Conservation (phyloP, 768 basidiomycete species). For the Cyathus striatus region DNA sequence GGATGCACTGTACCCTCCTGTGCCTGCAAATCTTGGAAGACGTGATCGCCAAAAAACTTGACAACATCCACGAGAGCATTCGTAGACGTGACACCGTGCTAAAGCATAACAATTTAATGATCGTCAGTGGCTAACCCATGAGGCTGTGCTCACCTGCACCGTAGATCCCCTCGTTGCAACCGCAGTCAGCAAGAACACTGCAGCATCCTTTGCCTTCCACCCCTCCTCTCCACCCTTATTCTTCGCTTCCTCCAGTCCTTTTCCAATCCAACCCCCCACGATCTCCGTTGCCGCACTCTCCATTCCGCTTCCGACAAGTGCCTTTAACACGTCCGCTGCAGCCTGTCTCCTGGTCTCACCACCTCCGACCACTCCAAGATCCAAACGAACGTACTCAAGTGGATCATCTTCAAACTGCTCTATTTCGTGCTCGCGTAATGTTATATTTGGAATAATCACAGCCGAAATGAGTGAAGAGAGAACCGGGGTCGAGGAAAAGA, state of each 20-base stretch:
- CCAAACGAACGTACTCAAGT: slow-evolving; percentile 87
- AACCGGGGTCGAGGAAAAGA: slow-evolving; percentile 80
- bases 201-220: slow-evolving; percentile 93
- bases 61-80: slow-evolving; percentile 92
- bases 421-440: slow-evolving; percentile 80
- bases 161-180: slow-evolving; percentile 90
- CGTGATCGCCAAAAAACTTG: slow-evolving; percentile 90
- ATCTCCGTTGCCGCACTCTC: slow-evolving; percentile 87
- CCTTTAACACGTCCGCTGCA: slow-evolving; percentile 92
- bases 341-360: slow-evolving; percentile 85
- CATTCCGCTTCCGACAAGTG: slow-evolving; percentile 75
- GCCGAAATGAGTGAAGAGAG: slow-evolving; percentile 81
- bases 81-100: slow-evolving; percentile 92
- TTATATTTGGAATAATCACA: slow-evolving; percentile 92
- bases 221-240: slow-evolving; percentile 53
- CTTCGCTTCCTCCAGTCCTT: slow-evolving; percentile 66
- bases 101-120: slow-evolving; percentile 4
- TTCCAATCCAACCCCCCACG: slow-evolving; percentile 78
- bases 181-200: slow-evolving; percentile 90
- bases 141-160: slow-evolving; percentile 51
- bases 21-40: slow-evolving; percentile 81
- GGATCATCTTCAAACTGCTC: slow-evolving; percentile 98
- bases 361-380: slow-evolving; percentile 72
- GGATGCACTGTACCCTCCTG: slow-evolving; percentile 68
- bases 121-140: slow-evolving; percentile 1